Base-by-base conservation (phyloP, 2,329 filamentous ascomycete species). In the Fusarium sp. region DNA sequence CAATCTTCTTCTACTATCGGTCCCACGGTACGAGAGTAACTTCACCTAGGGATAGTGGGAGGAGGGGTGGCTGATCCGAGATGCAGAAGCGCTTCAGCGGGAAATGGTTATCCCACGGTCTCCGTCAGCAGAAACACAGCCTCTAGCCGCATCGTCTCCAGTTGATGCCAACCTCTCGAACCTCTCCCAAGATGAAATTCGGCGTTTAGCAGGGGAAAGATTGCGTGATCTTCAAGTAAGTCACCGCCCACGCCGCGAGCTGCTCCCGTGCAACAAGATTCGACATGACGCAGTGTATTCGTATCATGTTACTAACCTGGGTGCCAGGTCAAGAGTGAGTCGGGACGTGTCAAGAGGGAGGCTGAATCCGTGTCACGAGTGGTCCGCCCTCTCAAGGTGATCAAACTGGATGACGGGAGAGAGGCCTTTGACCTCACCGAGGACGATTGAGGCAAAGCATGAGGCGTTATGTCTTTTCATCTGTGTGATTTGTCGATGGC, bases 51-150 rank as follows among this genome's bases (percentile, higher is more conserved):
- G 12, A 25, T 6, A 6, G n/a, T 17, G 15, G 30, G 4, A 9
- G 15, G 14, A 22, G 37, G 3, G 17, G 25, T 1, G 10, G n/a
- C 58, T 74, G 10, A 66, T 17, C 17, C 33, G 5, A 4, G 6
- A 20, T 14, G 14, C 32, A 80, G 79, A 71, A 38, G 71, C 72
- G 0, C 68, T 80, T 8, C 68, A 77, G 20, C 60, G 54, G 6
- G 70, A 74, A 43, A 66, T 78, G 69, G 72, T 80, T 4, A 71
- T 80, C 1, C 77, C 76, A 47, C 71, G 61, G 17, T 66, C 70
- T 9, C 66, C 74, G 1, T 56, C 72, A 4, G 54, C 60, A 1
- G 27, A 33, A 33, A n/a, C 15, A 8, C 9, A 15, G 2, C 10
- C 6, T 7, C 6, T 1, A 6, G 22, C 15, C 47, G 9, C 15